Base-by-base conservation (phyloP, 257 asterid species). In the Gentiana macrophylla region DNA sequence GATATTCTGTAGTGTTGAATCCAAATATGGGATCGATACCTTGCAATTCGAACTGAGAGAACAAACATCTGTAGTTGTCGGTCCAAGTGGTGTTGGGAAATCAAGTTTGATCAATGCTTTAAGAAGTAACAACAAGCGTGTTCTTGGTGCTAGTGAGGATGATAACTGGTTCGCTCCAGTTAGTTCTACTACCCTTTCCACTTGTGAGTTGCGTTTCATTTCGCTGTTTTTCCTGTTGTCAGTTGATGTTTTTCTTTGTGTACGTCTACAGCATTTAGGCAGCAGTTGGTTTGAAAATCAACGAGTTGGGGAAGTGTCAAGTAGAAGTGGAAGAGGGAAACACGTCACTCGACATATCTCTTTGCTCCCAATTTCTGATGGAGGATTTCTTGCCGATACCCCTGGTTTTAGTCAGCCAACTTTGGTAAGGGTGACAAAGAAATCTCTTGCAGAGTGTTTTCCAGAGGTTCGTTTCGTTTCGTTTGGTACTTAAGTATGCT, bases 81-180 rank as follows among this genome's bases (percentile, higher is more conserved):
- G 98, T 65, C 98, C 97, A 5, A 91, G 98, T 44, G 98, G 98
- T 33, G 98, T 91, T 65, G 98, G 98, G 50, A 91, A 87, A 77
- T 91, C 98, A 43, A 91, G 98, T 60, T 71, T 91, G 75, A 91
- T 91, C 66, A 91, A 91, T 71, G 89, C 84, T 58, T 67, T 91
- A 63, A 83, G 98, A 76, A 76, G 72, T 73, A 78, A 65, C 37
- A 77, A 56, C 56, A 41, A 41, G 11, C 75, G 52, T 60, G 65
- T 34, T 68, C 55, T 63, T 58, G 81, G 75, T 37, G 57, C 65
- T 55, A 56, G 46, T 37, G 77, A 74, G 54, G 86, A 78, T 45
- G 84, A 77, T 56, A 83, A 72, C 60, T 70, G 73, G 80, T 72
- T 78, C 61, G 84, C 81, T 59, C 82, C 82, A 13, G 95, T 91